Evolutionary conservation across 2,329 filamentous ascomycete genomes (phyloP).

Genomic region (Lojkania enalia): DNA sequence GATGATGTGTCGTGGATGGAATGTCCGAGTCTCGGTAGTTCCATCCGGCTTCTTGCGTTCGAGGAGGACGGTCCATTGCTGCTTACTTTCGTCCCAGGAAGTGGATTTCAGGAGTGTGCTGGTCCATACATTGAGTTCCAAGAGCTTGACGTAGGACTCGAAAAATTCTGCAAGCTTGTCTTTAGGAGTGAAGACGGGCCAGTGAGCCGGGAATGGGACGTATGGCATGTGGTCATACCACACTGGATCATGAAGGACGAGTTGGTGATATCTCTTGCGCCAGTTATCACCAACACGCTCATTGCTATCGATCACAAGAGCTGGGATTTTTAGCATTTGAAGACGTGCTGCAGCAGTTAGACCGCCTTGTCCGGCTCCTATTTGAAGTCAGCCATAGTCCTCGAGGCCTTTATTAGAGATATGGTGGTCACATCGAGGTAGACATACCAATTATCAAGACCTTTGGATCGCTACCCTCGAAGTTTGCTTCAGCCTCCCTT

Average conservation of each 20-base stretch:
- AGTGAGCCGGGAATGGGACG: conserved; percentile 34
- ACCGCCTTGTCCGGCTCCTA: conserved; percentile 52
- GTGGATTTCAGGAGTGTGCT: conserved; percentile 43
- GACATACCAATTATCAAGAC: conserved; percentile 33
- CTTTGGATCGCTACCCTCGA: conserved; percentile 23
- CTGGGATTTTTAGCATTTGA: conserved; percentile 47
- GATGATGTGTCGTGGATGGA: conserved; percentile 35
- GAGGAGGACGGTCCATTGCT: conserved; percentile 45
- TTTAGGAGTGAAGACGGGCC: conserved; percentile 39
- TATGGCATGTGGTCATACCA: conserved; percentile 47
- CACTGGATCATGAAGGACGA: conserved; percentile 48
- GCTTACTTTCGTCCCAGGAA: conserved; percentile 42
- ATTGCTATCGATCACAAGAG: conserved; percentile 52
- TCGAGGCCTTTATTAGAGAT: background rate
- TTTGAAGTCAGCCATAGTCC: conserved; percentile 4
- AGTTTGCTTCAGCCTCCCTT: conserved; percentile 31
- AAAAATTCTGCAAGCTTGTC: conserved; percentile 46
- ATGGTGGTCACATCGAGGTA: too few species aligned
- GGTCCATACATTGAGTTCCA: conserved; percentile 47
- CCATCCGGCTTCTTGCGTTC: conserved; percentile 28
- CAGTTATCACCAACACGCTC: conserved; percentile 51
- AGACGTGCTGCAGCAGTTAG: conserved; percentile 50
- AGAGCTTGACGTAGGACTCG: conserved; percentile 42
- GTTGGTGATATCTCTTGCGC: conserved; percentile 51
- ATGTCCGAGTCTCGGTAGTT: conserved; percentile 24